Conservation (phyloP, 139 green algal genomes). For the Mychonastes homosphaera region DNA sequence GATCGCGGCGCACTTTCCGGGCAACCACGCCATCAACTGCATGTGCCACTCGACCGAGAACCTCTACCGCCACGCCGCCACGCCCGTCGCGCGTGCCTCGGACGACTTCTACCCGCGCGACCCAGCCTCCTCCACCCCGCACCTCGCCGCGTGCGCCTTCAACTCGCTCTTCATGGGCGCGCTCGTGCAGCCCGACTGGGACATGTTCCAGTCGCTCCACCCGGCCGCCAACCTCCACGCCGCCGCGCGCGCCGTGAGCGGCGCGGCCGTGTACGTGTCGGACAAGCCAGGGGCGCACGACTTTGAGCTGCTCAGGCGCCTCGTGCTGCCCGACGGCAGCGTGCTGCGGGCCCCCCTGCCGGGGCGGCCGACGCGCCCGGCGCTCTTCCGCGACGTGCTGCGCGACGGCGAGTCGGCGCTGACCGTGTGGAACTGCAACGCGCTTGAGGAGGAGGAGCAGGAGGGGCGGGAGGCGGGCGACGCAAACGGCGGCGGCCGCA, state of each 20-base stretch:
- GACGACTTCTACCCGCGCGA: slow-evolving; percentile 82
- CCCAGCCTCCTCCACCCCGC: slow-evolving; percentile 60
- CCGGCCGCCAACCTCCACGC: slow-evolving; percentile 38
- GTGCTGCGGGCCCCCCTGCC: slow-evolving; percentile 58
- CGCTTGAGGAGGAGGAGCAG: too few species aligned
- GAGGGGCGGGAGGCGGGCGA: too few species aligned
- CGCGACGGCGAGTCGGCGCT: slow-evolving; percentile 63
- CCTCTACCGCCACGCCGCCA: slow-evolving; percentile 74
- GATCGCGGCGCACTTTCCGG: slow-evolving; percentile 66
- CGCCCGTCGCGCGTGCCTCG: slow-evolving; percentile 70
- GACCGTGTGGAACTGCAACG: slow-evolving; percentile 77
- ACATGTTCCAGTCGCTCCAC: slow-evolving; percentile 64
- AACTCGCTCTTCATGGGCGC: slow-evolving; percentile 69
- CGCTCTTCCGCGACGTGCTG: slow-evolving; percentile 75
- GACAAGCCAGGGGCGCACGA: slow-evolving; percentile 77
- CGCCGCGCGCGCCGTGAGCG: slow-evolving; percentile 47
- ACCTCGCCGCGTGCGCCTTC: slow-evolving; percentile 83
- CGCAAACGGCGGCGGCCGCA: too few species aligned
- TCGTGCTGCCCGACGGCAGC: slow-evolving; percentile 68
- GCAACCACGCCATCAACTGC: slow-evolving; percentile 94
- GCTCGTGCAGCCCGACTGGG: slow-evolving; percentile 64
- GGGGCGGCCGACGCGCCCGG: slow-evolving; percentile 79
- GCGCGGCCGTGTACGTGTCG: slow-evolving; percentile 69
- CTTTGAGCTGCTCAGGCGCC: slow-evolving; percentile 52
- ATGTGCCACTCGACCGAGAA: slow-evolving; percentile 98